Evolutionary conservation across 1,284 basidiomycete genomes (phyloP).

Genomic region (Grifola frondosa): DNA sequence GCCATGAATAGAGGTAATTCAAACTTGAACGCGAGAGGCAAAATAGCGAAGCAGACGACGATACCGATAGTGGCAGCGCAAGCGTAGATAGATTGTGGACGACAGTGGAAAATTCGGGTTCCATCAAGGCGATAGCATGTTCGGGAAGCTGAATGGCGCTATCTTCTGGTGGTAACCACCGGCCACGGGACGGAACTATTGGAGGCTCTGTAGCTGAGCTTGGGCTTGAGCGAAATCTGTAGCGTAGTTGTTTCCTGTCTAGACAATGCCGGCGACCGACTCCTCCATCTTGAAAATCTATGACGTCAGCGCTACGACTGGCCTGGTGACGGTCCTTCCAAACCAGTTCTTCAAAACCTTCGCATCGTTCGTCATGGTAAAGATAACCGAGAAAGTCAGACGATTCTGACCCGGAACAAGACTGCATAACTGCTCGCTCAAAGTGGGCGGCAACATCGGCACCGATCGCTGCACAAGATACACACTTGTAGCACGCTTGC

Average conservation of each 20-base stretch:
- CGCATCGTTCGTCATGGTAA: conserved; percentile 83
- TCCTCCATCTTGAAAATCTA: conserved; percentile 55
- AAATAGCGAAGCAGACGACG: too few relatives aligned
- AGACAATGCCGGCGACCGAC: conserved; percentile 67
- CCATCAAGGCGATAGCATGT: too few relatives aligned
- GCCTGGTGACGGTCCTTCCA: conserved; percentile 89
- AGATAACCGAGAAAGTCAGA: conserved; percentile 84
- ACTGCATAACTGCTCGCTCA: conserved; percentile 91
- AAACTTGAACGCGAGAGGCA: too few relatives aligned
- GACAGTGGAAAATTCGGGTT: too few relatives aligned
- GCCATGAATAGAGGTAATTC: too few relatives aligned
- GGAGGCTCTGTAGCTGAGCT: conserved; percentile 91
- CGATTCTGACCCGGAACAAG: conserved; percentile 86
- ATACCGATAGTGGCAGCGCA: too few relatives aligned
- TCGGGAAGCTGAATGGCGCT: conserved; percentile 96
- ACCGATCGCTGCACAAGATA: conserved; percentile 95
- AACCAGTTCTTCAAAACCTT: conserved; percentile 87
- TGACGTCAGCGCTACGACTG: conserved; percentile 33
- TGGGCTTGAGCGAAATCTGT: conserved; percentile 89
- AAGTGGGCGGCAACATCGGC: conserved; percentile 90
- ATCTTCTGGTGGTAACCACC: conserved; percentile 97
- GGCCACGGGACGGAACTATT: conserved; percentile 93
- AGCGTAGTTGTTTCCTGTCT: conserved; percentile 60
- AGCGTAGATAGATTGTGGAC: too few relatives aligned
- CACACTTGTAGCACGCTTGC: conserved; percentile 94